A percentile compares a stretch with the other conserved stretches of the same genome.
Evolutionary conservation across 805 yeast species (phyloP).

Genomic region (Spathaspora sp.): DNA sequence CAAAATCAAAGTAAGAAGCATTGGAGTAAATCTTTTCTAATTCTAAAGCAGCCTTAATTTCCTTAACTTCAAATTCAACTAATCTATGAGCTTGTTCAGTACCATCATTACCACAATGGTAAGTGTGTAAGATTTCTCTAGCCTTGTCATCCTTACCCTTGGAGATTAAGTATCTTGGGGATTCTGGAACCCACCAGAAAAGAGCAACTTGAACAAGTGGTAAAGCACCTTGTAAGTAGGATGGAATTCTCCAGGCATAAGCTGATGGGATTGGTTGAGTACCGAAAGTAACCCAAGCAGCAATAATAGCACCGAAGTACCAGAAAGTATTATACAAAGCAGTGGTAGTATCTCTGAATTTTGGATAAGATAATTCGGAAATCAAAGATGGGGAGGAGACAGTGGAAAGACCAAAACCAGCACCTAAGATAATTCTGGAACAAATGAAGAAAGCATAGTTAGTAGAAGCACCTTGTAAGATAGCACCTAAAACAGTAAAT

Average conservation of each 20-base stretch:
- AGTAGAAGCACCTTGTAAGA: conserved; percentile 34
- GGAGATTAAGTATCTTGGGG: conserved; percentile 43
- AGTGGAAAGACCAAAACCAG: conserved; percentile 38
- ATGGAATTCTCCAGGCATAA: conserved; percentile 55
- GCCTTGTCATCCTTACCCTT: conserved; percentile 44
- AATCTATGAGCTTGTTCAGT: conserved; percentile 23
- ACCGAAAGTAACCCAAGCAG: conserved; percentile 52
- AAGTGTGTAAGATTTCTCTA: conserved; percentile 31
- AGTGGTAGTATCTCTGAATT: conserved; percentile 39
- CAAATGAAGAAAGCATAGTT: conserved; percentile 37
- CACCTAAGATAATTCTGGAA: conserved; percentile 47
- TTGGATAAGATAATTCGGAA: conserved; percentile 49
- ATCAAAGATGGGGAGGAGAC: conserved; percentile 47
- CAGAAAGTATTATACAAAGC: conserved; percentile 49
- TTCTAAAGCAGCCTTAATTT: conserved; percentile 37
- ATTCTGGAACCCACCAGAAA: conserved; percentile 44
- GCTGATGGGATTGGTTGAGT: conserved; percentile 25
- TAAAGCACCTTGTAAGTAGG: conserved; percentile 46
- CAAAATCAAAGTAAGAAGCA: conserved; percentile 36
- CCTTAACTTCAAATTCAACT: conserved; percentile 36
- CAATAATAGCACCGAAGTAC: conserved; percentile 52
- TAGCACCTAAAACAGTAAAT: conserved; percentile 29
- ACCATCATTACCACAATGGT: conserved; percentile 35
- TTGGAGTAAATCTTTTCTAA: conserved; percentile 31
- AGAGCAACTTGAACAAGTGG: conserved; percentile 39